Percentiles rank a stretch among this genome's conserved stretches.
phyloP scores from a whole-genome alignment of 352 stramenopile species.

The Phytophthora hibernalis region DNA sequence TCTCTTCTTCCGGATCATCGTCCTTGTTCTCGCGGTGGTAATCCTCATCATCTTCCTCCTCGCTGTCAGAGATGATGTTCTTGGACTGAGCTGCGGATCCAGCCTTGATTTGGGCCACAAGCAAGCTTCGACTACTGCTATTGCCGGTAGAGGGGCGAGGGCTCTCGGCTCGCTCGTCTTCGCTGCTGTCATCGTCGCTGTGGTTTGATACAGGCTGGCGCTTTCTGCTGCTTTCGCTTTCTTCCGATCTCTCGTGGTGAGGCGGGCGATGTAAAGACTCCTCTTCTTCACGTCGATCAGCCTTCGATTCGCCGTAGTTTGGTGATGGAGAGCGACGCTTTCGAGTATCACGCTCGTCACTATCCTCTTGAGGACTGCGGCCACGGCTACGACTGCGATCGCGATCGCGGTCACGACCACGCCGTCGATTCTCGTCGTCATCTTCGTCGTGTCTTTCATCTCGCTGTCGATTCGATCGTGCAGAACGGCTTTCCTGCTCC shows the following conservation, averaged over 20 bases:
- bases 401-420: slow-evolving; percentile 4
- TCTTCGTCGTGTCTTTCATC: slow-evolving; percentile 22
- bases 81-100: slow-evolving; percentile 28
- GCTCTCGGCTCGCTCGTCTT: slow-evolving; percentile 37
- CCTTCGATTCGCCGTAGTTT: slow-evolving; percentile 13
- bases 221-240: slow-evolving; percentile 5
- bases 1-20: slow-evolving; percentile 50
- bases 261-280: slow-evolving; percentile 14
- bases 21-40: slow-evolving; percentile 38
- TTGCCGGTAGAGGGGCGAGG: slow-evolving; percentile 31
- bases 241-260: slow-evolving; percentile 17
- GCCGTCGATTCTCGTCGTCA: slow-evolving; percentile 13
- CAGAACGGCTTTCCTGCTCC: slow-evolving; percentile 11
- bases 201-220: slow-evolving; percentile 1
- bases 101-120: slow-evolving; percentile 73
- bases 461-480: slow-evolving; percentile 20
- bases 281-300: slow-evolving; percentile 8
- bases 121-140: slow-evolving; percentile 41
- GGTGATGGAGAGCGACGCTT: slow-evolving; percentile 25
- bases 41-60: slow-evolving; percentile 42
- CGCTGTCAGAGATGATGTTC: slow-evolving; percentile 40
- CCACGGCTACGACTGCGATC: slow-evolving; percentile 8
- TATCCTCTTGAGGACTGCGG: slow-evolving; percentile 13
- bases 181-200: slow-evolving; percentile 40
- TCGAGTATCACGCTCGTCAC: slow-evolving; percentile 12